Percentiles rank a stretch among this genome's conserved stretches.
These are phyloP conservation scores for Flaveria trinervia DNA, from an alignment of 129 eudicot species.

Conservation along the genomic window DNA sequence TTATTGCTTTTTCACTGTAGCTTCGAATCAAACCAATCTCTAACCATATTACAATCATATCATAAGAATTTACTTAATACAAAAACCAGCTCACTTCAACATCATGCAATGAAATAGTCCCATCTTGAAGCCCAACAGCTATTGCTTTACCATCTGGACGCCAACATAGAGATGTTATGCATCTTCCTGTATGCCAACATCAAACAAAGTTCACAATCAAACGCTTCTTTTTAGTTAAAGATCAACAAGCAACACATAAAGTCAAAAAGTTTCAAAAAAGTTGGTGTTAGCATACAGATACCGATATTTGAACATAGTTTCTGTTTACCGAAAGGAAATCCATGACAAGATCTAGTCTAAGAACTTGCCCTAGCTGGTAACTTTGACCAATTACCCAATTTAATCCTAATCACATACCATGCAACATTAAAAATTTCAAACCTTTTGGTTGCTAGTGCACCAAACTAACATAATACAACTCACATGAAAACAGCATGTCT, in stretches of 20 bases:
- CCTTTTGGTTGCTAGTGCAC: no score
- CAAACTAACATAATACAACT: not conserved
- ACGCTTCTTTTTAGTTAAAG: conserved; percentile 3
- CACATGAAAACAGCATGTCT: not conserved
- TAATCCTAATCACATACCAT: not conserved
- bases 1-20: not conserved
- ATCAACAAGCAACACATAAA: conserved; percentile 10
- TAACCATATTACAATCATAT: not conserved
- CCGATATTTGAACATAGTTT: not conserved
- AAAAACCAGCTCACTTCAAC: conserved; percentile 71
- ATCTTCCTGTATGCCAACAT: conserved; percentile 51
- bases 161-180: conserved; percentile 90
- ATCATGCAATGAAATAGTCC: conserved; percentile 86
- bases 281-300: not conserved
- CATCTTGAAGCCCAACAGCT: conserved; percentile 95
- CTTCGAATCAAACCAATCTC: not conserved
- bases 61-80: not conserved
- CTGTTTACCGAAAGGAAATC: not conserved
- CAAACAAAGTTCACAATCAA: not conserved
- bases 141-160: conserved; percentile 98
- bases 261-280: not conserved
- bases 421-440: not conserved
- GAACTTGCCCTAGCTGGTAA: not conserved
- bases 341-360: not conserved
- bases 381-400: not conserved